phyloP scores from a whole-genome alignment of 805 yeast species.

The Candida patagonica region DNA sequence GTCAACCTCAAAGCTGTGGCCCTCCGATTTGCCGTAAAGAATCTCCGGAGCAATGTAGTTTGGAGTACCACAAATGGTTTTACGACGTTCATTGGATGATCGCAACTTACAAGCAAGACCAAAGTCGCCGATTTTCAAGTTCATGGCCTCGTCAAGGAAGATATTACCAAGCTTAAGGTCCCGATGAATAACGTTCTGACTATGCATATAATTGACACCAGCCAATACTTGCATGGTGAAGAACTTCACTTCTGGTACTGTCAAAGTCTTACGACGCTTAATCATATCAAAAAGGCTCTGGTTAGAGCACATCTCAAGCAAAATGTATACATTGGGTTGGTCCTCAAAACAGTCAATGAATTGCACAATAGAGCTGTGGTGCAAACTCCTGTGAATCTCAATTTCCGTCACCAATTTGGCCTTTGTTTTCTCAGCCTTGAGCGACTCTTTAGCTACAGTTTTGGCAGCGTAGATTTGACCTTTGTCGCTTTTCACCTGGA shows the following conservation, averaged over 20 bases:
- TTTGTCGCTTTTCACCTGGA: conserved; percentile 81
- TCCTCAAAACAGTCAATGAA: conserved; percentile 97
- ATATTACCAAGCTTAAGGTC: conserved; percentile 94
- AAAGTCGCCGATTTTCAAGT: conserved; percentile 92
- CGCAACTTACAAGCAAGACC: conserved; percentile 96
- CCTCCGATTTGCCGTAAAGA: conserved; percentile 73
- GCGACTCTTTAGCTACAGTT: conserved; percentile 93
- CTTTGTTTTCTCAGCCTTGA: conserved; percentile 82
- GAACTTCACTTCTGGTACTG: conserved; percentile 86
- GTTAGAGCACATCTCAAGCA: conserved; percentile 90
- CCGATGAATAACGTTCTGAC: conserved; percentile 87
- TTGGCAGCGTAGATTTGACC: conserved; percentile 92
- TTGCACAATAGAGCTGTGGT: conserved; percentile 83
- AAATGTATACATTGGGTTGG: conserved; percentile 83
- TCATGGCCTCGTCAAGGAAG: conserved; percentile 89
- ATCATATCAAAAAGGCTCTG: conserved; percentile 90
- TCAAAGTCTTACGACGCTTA: conserved; percentile 70
- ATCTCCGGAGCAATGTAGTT: conserved; percentile 98
- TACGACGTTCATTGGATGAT: conserved; percentile 61
- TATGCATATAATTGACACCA: conserved; percentile 87
- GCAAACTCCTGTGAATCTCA: conserved; percentile 84
- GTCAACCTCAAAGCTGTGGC: conserved; percentile 92
- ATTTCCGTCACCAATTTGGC: conserved; percentile 75
- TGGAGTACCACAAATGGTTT: conserved; percentile 97
- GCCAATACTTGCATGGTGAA: conserved; percentile 91